Evolutionary conservation across 2,329 filamentous ascomycete species (phyloP), one percentile per base, ranked within the genome.

Genomic region (Massarina eburnea): DNA sequence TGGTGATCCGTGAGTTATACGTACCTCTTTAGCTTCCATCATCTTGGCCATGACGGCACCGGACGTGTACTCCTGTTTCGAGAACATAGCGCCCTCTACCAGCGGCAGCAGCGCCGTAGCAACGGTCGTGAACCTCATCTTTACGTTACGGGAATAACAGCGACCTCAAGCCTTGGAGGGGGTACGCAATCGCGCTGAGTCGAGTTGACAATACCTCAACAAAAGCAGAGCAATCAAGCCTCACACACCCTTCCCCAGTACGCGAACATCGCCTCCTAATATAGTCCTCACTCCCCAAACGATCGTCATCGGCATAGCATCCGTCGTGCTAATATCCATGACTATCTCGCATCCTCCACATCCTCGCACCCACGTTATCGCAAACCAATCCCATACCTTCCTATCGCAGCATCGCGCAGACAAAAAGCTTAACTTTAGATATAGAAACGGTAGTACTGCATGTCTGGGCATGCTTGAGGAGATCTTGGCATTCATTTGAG

Each of bases 21-120:
- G 20, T 52, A 66, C 62, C 59, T 68, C 65, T 47, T 68, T 68
- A 8, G 55, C 53, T 14, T 37, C 40, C 65, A 68, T 68, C 65
- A 68, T 68, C 37, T 59, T 51, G 17, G 57, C 52, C 65, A 68
- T 67, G 40, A 68, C 62, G 29, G 57, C 55, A 42, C 65, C 65
- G 30, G 62, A 66, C 36, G 57, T 57, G 51, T 67, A 68, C 42
- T 67, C 51, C 43, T 59, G 50, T 44, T 60, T 59, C 14, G 58
- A 57, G 46, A 55, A 65, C 41, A 51, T 49, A 44, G 57, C 55
- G 40, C 58, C 65, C n/a, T 55, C 51, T 41, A 55, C 64, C 57
- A 68, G 39, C 42, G 64, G 62, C 58, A 66, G 41, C 41, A 66
- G 33, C 37, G 58, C 61, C 7, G 35, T 20, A 34, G 59, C 56